Conservation (phyloP, 176 grass and related monocot genomes). For the Calamus simplicifolius region DNA sequence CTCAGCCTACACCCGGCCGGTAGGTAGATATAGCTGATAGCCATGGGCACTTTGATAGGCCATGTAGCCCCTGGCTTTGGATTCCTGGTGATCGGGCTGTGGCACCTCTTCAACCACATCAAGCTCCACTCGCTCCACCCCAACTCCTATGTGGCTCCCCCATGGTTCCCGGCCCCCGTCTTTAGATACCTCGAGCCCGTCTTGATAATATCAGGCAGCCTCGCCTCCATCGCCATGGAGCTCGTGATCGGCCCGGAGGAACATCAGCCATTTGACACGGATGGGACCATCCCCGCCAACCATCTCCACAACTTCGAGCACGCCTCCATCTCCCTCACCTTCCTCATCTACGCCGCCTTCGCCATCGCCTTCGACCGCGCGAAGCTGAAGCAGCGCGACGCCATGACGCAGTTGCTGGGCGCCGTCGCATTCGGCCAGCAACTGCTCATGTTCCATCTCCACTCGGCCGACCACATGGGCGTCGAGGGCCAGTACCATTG, state of each 20-base stretch:
- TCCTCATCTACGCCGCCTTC: constrained; percentile 62
- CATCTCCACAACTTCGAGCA: constrained; percentile 99
- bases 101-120: constrained; percentile 83
- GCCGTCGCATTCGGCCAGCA: constrained; percentile 47
- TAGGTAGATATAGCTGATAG: neutral
- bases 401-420: constrained; percentile 41
- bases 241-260: constrained; percentile 65
- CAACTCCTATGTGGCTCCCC: constrained; percentile 46
- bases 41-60: constrained; percentile 71
- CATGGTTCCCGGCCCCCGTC: constrained; percentile 60
- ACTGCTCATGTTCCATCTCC: constrained; percentile 59
- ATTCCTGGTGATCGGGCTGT: constrained; percentile 76
- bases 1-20: too few relatives aligned
- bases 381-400: constrained; percentile 34
- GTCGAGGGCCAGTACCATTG: constrained; percentile 74
- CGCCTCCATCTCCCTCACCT: constrained; percentile 77
- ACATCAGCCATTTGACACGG: constrained; percentile 81
- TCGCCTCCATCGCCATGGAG: constrained; percentile 73
- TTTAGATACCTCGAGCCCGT: constrained; percentile 53
- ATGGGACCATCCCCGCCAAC: constrained; percentile 73
- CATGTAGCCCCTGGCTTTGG: constrained; percentile 78
- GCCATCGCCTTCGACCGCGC: constrained; percentile 53
- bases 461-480: constrained; percentile 60
- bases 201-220: constrained; percentile 44
- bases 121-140: constrained; percentile 53